These are phyloP conservation scores for Cordyceps fumosorosea DNA, from an alignment of 2,329 filamentous ascomycete genomes.

Conservation along the genomic window DNA sequence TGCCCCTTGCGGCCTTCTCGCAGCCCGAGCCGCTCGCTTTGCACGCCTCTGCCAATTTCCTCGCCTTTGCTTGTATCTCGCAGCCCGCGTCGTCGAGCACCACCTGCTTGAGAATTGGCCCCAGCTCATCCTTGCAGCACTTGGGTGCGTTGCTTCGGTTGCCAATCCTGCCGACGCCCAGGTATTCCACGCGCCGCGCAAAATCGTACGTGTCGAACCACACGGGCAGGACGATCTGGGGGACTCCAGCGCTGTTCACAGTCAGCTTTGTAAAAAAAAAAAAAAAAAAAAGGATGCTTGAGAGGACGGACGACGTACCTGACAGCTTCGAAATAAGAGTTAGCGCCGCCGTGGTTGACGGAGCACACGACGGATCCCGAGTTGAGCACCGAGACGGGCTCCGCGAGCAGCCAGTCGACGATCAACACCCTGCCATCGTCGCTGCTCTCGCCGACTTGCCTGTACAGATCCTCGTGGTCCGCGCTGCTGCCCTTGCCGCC, in stretches of 20 bases:
- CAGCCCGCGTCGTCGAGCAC: neutral
- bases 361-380: conserved; percentile 28
- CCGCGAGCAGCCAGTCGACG: conserved; percentile 24
- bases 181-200: conserved; percentile 33
- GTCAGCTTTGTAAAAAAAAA: neutral
- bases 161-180: conserved; percentile 33
- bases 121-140: neutral
- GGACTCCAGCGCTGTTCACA: conserved; percentile 30
- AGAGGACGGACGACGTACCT: conserved; percentile 22
- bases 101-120: neutral
- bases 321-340: conserved; percentile 37
- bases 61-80: neutral
- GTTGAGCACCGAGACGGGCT: conserved; percentile 28
- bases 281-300: neutral
- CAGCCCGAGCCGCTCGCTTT: neutral
- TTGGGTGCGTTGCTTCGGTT: conserved; percentile 18
- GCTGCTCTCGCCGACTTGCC: conserved; percentile 7
- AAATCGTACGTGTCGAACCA: conserved; percentile 40
- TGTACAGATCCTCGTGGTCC: conserved; percentile 15
- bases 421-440: conserved; percentile 17
- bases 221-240: conserved; percentile 37
- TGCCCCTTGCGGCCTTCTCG: neutral
- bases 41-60: neutral
- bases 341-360: conserved; percentile 35
- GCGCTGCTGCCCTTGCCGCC: conserved; percentile 6